These are phyloP conservation scores for Phytophthora ramorum DNA, from an alignment of 352 stramenopile genomes.

Conservation along the genomic window DNA sequence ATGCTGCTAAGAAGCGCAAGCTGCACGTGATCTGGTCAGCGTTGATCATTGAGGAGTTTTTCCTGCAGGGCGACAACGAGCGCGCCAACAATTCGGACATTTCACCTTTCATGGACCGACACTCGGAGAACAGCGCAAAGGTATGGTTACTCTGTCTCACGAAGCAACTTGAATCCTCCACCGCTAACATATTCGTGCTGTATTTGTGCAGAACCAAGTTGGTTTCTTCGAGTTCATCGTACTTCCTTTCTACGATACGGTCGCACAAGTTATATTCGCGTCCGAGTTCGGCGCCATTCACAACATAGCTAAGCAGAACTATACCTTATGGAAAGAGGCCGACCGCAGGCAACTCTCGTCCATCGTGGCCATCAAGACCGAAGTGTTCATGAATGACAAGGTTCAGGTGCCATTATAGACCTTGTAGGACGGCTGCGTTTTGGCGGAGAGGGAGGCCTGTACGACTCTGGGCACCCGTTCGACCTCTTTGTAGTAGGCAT, in stretches of 20 bases:
- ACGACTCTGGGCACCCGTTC: constrained; percentile 19
- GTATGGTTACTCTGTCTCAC: constrained; percentile 33
- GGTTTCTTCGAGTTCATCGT: constrained; percentile 90
- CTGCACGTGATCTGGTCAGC: constrained; percentile 92
- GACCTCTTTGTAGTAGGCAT: constrained; percentile 41
- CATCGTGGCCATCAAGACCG: constrained; percentile 83
- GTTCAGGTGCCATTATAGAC: constrained; percentile 59
- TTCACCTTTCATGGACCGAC: constrained; percentile 93
- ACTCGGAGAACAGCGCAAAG: constrained; percentile 89
- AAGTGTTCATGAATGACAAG: constrained; percentile 78
- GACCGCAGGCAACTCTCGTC: constrained; percentile 80
- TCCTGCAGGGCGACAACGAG: constrained; percentile 95
- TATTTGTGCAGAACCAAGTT: constrained; percentile 72
- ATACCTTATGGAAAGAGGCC: constrained; percentile 87
- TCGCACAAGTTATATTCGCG: constrained; percentile 79
- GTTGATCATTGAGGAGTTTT: constrained; percentile 96
- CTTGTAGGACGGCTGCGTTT: constrained; percentile 10
- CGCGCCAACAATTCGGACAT: constrained; percentile 87
- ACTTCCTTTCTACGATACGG: constrained; percentile 81
- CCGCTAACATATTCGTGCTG: neutral
- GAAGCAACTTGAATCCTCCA: neutral
- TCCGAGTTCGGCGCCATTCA: constrained; percentile 76
- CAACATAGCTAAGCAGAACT: constrained; percentile 84
- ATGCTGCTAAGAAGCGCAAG: constrained; percentile 87
- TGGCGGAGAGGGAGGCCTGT: constrained; percentile 25